phyloP scores from a whole-genome alignment of 306 rosid genomes.

The Morella rubra region DNA sequence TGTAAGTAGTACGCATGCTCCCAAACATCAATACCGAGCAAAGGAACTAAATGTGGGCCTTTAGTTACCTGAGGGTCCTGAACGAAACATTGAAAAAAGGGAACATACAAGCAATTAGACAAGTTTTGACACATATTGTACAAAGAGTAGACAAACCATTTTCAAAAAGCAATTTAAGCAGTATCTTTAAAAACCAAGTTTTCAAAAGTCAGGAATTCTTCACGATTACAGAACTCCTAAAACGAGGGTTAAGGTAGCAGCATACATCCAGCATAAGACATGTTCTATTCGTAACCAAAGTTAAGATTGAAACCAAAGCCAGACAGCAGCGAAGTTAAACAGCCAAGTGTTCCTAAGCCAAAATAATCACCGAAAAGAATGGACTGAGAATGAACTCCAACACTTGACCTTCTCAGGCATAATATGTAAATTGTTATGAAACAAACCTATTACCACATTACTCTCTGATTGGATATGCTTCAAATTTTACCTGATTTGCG shows the following conservation, averaged over 20 bases:
- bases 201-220: background rate
- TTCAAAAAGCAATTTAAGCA: background rate
- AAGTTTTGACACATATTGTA: background rate
- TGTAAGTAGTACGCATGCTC: slow-evolving; percentile 98
- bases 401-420: background rate
- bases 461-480: background rate
- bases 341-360: background rate
- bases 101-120: slow-evolving; percentile 18
- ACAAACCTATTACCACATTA: background rate
- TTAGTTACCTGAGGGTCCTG: slow-evolving; percentile 96
- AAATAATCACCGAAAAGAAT: no score
- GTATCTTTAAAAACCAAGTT: background rate
- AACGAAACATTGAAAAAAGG: slow-evolving; percentile 24
- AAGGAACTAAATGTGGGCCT: slow-evolving; percentile 76
- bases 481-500: slow-evolving; percentile 73
- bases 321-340: background rate
- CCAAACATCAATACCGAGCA: slow-evolving; percentile 98
- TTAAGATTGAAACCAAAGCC: background rate
- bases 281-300: no score
- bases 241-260: background rate
- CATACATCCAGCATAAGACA: slow-evolving; percentile 2
- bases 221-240: background rate
- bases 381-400: slow-evolving; percentile 1
- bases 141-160: background rate
- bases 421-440: background rate